Percentiles rank a stretch among this genome's conserved stretches.
phyloP scores from a whole-genome alignment of 73 alveolate species.

The Paramecium caudatum region DNA sequence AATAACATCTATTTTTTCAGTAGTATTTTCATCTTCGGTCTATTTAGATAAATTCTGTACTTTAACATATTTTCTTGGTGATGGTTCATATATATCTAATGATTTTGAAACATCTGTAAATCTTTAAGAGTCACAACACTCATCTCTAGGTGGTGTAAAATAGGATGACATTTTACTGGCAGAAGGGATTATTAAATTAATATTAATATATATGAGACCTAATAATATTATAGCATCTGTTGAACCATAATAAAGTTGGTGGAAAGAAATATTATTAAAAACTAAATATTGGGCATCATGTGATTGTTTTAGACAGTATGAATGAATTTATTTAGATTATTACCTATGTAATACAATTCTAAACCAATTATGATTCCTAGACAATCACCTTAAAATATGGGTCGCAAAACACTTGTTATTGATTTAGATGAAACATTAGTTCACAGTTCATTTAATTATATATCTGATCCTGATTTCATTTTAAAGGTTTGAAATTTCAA shows the following conservation, averaged over 20 bases:
- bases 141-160: slow-evolving; percentile 36
- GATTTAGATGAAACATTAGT: slow-evolving; percentile 86
- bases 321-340: neutral
- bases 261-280: neutral
- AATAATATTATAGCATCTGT: neutral
- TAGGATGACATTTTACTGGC: slow-evolving; percentile 42
- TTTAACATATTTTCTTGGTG: slow-evolving; percentile 7
- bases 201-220: neutral
- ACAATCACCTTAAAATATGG: slow-evolving; percentile 40
- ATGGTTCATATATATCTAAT: neutral
- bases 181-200: slow-evolving; percentile 24
- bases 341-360: neutral
- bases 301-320: neutral
- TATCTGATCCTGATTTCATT: slow-evolving; percentile 74
- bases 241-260: neutral
- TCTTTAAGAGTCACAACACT: slow-evolving; percentile 13
- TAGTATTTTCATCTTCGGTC: slow-evolving; percentile 29
- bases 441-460: slow-evolving; percentile 76
- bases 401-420: slow-evolving; percentile 78
- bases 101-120: slow-evolving; percentile 20
- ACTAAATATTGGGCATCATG: neutral
- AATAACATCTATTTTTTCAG: neutral
- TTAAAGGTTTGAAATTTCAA: slow-evolving; percentile 70
- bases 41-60: slow-evolving; percentile 3
- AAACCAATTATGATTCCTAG: slow-evolving; percentile 14